These are phyloP conservation scores for Inonotus hispidus DNA, from an alignment of 1,284 basidiomycete genomes.

Conservation along the genomic window DNA sequence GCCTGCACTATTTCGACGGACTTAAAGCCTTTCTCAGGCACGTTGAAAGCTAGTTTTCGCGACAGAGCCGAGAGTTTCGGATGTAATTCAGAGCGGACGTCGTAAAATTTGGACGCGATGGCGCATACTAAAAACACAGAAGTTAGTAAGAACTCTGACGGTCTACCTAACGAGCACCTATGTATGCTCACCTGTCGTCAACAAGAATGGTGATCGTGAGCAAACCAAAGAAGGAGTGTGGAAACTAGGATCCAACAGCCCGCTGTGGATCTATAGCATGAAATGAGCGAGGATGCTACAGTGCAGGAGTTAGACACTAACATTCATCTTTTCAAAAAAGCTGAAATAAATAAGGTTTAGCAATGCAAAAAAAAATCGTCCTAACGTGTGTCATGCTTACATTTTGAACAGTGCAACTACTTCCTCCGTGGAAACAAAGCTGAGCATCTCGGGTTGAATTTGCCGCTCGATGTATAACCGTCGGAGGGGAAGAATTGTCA, in stretches of 20 bases:
- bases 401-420: conserved; percentile 90
- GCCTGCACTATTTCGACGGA: conserved; percentile 94
- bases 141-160: neutral
- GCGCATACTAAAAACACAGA: conserved; percentile 68
- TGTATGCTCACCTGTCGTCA: conserved; percentile 86
- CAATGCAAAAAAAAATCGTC: conserved; percentile 2
- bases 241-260: conserved; percentile 77
- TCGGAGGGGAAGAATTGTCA: conserved; percentile 81
- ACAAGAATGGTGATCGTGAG: conserved; percentile 85
- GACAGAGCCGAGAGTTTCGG: conserved; percentile 76
- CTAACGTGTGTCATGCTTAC: conserved; percentile 40
- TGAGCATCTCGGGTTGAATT: conserved; percentile 86
- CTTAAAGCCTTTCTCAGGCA: conserved; percentile 85
- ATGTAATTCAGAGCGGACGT: conserved; percentile 79
- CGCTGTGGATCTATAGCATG: conserved; percentile 57
- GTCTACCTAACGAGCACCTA: neutral
- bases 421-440: conserved; percentile 76
- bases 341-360: conserved; percentile 38
- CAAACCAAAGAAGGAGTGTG: conserved; percentile 91
- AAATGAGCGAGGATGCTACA: neutral
- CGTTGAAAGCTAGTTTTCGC: conserved; percentile 88
- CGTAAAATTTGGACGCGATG: conserved; percentile 89
- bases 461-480: conserved; percentile 87
- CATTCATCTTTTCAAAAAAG: conserved; percentile 74
- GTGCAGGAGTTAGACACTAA: conserved; percentile 30